Evolutionary conservation across 768 basidiomycete genomes (phyloP), one percentile per base, ranked within the genome.

Genomic region (Pulveroboletus sp.): DNA sequence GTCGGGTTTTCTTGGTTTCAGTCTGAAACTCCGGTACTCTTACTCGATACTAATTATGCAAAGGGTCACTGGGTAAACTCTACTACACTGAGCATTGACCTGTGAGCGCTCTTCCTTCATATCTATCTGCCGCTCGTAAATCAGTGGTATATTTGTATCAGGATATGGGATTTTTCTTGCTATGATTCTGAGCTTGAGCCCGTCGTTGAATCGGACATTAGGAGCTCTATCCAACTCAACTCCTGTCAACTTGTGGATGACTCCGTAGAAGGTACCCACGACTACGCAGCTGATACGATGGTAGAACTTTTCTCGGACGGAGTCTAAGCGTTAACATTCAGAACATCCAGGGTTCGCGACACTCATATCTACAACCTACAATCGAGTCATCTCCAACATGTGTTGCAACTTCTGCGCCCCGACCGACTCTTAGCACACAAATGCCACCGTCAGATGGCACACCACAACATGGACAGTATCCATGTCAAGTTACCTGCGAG

Each of bases 151-250:
- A 8, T 17, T 28, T 43, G 10, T 46, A 26, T 35, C 49, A 66
- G 64, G 49, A 33, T 11, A 24, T 66, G 65, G 65, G 51, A 58
- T 24, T 66, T 63, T 47, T 47, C 53, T 7, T 66, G 65, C 31
- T 7, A 43, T 15, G 43, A 51, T 14, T 56, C 24, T 15, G 65
- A 60, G 30, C 58, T 65, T 24, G 62, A 64, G 14, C 9, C 46
- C 28, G 2, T n/a, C 5, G 13, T 26, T 13, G n/a, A 40, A 27
- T 37, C 40, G 14, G 28, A 24, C 7, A 2, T 14, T 0, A 39
- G n/a, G 24, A 30, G 1, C 28, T 6, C 37, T 38, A 3, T 27
- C 8, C 36, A 28, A 28, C n/a, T 4, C 30, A 36, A 17, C 33
- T 33, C 49, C 10, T 5, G 10, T 43, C 47, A 47, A 39, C 24